Evolutionary conservation across 2,329 filamentous ascomycete genomes (phyloP).

Genomic region (Colletotrichum spaethianum): DNA sequence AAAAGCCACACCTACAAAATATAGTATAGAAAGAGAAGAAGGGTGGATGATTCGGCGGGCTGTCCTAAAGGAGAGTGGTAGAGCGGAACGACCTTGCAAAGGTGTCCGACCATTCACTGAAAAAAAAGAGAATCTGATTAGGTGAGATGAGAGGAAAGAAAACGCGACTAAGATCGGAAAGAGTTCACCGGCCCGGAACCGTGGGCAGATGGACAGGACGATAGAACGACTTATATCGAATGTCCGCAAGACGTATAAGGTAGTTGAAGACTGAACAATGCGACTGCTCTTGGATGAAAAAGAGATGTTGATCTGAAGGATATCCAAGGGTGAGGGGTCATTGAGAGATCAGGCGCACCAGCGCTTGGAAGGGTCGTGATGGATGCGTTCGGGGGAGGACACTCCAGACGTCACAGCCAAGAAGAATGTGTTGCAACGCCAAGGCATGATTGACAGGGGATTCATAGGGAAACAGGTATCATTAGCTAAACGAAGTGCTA

Average conservation of each 20-base stretch:
- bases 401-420: slow-evolving; percentile 33
- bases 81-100: slow-evolving; percentile 35
- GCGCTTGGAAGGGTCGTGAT: slow-evolving; percentile 17
- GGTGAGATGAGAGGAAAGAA: slow-evolving; percentile 9
- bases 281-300: slow-evolving; percentile 16
- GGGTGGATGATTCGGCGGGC: background rate
- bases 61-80: slow-evolving; percentile 27
- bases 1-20: background rate
- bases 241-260: slow-evolving; percentile 8
- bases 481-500: slow-evolving; percentile 4
- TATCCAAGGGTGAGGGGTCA: background rate
- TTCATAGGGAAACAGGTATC: background rate
- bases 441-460: slow-evolving; percentile 26
- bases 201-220: slow-evolving; percentile 21
- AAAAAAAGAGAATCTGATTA: slow-evolving; percentile 24
- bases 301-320: slow-evolving; percentile 9
- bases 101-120: slow-evolving; percentile 31
- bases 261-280: background rate
- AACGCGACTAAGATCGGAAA: slow-evolving; percentile 26
- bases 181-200: slow-evolving; percentile 19
- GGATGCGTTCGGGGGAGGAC: slow-evolving; percentile 35
- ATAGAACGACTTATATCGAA: slow-evolving; percentile 29
- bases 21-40: background rate
- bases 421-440: slow-evolving; percentile 32
- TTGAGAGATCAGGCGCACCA: slow-evolving; percentile 27